Conservation (phyloP, 306 rosid species). For the Myrica gale region DNA sequence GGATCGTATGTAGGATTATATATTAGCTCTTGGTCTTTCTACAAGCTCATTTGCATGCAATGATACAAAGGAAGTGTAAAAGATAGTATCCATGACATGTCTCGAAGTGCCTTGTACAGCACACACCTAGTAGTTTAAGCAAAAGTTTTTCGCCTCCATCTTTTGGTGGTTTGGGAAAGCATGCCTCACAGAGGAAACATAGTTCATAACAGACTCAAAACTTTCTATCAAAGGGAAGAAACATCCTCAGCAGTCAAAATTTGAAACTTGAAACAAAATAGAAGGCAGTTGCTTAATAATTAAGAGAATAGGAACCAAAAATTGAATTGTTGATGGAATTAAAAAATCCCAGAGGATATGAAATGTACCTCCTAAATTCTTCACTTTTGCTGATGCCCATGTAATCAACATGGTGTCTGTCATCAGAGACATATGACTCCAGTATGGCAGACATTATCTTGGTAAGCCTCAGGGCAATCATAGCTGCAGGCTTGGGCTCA, state of each 20-base stretch:
- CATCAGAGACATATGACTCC: slow-evolving; percentile 82
- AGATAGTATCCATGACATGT: not conserved
- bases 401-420: slow-evolving; percentile 64
- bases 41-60: not conserved
- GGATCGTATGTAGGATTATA: not conserved
- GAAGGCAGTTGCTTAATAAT: not conserved
- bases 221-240: not conserved
- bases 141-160: not conserved
- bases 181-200: not conserved
- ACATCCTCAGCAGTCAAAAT: not conserved
- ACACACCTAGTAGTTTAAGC: not conserved
- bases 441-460: slow-evolving; percentile 88
- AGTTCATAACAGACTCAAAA: slow-evolving; percentile 1
- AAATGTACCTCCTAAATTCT: slow-evolving; percentile 81
- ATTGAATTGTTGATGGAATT: not conserved
- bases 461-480: slow-evolving; percentile 53
- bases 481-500: slow-evolving; percentile 66
- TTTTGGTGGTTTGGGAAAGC: not conserved
- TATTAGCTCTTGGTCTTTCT: slow-evolving; percentile 1
- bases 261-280: not conserved
- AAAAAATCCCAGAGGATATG: not conserved
- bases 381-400: slow-evolving; percentile 74
- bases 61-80: not conserved
- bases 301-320: not conserved
- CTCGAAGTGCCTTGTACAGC: not conserved